Conservation (phyloP, 2,329 filamentous ascomycete genomes). For the Chalara sp. region DNA sequence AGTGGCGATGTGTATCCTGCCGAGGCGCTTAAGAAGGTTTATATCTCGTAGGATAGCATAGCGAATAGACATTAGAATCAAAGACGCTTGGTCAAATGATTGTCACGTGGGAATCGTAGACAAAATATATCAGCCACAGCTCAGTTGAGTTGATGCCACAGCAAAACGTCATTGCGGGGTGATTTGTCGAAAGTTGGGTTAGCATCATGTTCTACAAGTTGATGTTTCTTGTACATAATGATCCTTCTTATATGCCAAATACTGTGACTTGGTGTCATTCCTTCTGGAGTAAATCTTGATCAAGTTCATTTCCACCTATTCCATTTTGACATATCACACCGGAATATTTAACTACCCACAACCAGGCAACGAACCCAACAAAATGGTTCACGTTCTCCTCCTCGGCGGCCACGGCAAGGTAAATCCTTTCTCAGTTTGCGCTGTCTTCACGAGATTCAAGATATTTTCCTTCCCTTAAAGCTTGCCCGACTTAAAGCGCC, state of each 20-base stretch:
- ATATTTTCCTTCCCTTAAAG: not conserved
- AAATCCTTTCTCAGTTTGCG: not conserved
- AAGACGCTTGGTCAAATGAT: not conserved
- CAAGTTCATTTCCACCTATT: no score
- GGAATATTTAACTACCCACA: not conserved
- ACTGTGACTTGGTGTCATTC: no score
- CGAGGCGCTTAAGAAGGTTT: constrained; percentile 74
- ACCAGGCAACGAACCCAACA: not conserved
- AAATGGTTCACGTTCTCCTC: no score
- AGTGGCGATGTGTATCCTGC: constrained; percentile 62
- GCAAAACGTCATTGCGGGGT: no score
- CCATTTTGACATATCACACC: not conserved
- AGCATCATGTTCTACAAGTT: no score
- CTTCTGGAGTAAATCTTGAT: no score
- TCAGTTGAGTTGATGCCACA: no score
- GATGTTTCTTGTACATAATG: no score
- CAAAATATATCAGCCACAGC: not conserved
- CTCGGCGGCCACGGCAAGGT: no score
- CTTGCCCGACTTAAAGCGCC: not conserved
- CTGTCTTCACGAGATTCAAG: not conserved
- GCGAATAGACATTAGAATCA: not conserved
- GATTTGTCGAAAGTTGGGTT: no score
- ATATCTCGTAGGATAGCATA: constrained; percentile 59
- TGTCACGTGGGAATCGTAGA: constrained; percentile 3
- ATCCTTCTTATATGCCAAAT: no score